phyloP scores from a whole-genome alignment of 1,284 basidiomycete genomes.

The Salmacisia buchloeana region DNA sequence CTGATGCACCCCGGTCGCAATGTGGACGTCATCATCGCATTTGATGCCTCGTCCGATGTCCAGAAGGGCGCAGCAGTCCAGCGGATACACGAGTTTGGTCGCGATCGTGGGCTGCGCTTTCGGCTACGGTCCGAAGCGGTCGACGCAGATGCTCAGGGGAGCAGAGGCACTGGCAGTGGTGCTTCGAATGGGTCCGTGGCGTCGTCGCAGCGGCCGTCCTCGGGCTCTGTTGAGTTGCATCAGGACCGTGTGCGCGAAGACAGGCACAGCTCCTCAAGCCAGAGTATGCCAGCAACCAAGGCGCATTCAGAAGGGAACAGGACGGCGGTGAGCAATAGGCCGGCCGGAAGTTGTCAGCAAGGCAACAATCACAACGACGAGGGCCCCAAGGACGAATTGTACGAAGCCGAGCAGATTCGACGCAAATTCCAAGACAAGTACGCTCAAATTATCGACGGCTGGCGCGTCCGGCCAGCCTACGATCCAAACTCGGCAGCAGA shows the following conservation, averaged over 20 bases:
- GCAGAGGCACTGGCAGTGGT: no score
- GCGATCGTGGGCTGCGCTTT: slow-evolving; percentile 27
- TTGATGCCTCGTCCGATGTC: slow-evolving; percentile 48
- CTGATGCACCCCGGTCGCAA: slow-evolving; percentile 27
- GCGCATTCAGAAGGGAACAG: not conserved
- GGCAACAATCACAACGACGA: not conserved
- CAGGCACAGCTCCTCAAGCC: not conserved
- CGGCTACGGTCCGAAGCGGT: not conserved
- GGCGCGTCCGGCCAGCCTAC: slow-evolving; percentile 9
- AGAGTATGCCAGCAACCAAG: not conserved
- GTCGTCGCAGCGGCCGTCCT: no score
- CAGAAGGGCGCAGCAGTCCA: slow-evolving; percentile 38
- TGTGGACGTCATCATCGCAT: slow-evolving; percentile 42
- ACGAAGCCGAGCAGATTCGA: not conserved
- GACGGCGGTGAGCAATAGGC: not conserved
- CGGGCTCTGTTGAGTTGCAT: no score
- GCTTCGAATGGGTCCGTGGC: no score
- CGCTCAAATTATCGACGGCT: slow-evolving; percentile 23
- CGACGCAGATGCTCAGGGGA: not conserved
- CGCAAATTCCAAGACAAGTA: slow-evolving; percentile 22
- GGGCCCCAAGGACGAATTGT: not conserved
- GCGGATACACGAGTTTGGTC: slow-evolving; percentile 39
- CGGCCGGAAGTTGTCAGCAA: not conserved
- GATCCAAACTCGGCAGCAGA: not conserved
- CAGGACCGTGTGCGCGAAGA: not conserved